Evolutionary conservation across 768 basidiomycete species (phyloP).

Genomic region (Leccinum subgranulosum): DNA sequence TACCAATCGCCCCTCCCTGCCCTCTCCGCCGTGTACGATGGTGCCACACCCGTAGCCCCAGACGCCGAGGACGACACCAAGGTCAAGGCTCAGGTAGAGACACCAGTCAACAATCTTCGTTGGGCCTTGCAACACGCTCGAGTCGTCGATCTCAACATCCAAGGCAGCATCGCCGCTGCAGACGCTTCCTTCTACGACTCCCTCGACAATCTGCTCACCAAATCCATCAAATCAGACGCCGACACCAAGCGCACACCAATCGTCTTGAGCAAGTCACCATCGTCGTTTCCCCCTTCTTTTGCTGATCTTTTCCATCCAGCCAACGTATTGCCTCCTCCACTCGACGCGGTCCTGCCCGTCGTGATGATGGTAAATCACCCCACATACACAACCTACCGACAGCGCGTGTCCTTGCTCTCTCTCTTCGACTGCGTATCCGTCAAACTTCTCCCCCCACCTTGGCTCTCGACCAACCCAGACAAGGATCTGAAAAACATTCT

Average conservation of each 20-base stretch:
- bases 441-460: conserved; percentile 75
- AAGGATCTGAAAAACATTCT: conserved; percentile 54
- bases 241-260: conserved; percentile 47
- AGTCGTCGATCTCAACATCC: conserved; percentile 70
- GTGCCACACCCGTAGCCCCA: conserved; percentile 37
- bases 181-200: conserved; percentile 57
- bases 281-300: background rate
- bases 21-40: conserved; percentile 55
- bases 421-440: conserved; percentile 68
- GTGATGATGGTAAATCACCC: conserved; percentile 80
- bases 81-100: conserved; percentile 27
- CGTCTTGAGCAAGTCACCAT: conserved; percentile 52
- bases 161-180: conserved; percentile 43
- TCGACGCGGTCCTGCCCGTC: conserved; percentile 66
- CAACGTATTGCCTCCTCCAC: conserved; percentile 77
- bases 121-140: conserved; percentile 65
- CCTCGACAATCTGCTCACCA: conserved; percentile 70
- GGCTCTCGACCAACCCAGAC: conserved; percentile 53
- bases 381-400: conserved; percentile 68
- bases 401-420: conserved; percentile 68
- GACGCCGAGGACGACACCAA: conserved; percentile 18
- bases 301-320: conserved; percentile 40
- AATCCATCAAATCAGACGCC: conserved; percentile 40
- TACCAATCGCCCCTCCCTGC: conserved; percentile 31
- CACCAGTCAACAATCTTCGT: conserved; percentile 51